Conservation (phyloP, 1,139 yeast species). For the Zygoascus hellenicus region DNA sequence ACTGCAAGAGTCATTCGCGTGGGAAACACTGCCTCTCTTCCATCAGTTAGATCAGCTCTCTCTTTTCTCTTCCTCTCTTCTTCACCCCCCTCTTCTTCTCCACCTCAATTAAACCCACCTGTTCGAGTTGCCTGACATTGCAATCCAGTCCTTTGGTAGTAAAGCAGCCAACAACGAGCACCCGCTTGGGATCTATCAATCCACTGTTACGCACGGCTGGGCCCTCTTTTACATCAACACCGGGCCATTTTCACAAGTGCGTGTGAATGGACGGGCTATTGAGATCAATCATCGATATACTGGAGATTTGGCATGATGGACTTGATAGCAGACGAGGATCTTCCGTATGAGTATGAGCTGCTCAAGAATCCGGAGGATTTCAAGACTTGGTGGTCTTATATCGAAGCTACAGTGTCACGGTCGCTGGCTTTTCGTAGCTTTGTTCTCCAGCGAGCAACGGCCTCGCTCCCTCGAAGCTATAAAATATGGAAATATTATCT, state of each 20-base stretch:
- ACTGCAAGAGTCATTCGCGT: conserved; percentile 95
- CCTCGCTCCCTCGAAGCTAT: conserved; percentile 43
- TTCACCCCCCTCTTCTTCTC: not conserved
- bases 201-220: not conserved
- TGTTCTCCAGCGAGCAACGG: conserved; percentile 51
- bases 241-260: not conserved
- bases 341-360: conserved; percentile 45
- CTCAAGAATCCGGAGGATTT: conserved; percentile 41
- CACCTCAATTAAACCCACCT: conserved; percentile 17
- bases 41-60: conserved; percentile 6
- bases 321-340: conserved; percentile 29
- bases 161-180: not conserved
- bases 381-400: conserved; percentile 51
- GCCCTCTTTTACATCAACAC: too few relatives aligned
- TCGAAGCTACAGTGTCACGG: conserved; percentile 36
- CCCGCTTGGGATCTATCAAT: not conserved
- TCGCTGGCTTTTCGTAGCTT: conserved; percentile 37
- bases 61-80: not conserved
- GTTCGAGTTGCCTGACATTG: conserved; percentile 35
- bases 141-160: not conserved
- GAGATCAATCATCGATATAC: too few relatives aligned
- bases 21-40: conserved; percentile 60
- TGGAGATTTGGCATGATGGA: too few relatives aligned
- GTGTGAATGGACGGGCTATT: not conserved
- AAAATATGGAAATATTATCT: conserved; percentile 55